A percentile compares a stretch with the other conserved stretches of the same genome.
These are phyloP conservation scores for Rhytidhysteron rufulum DNA, from an alignment of 2,329 filamentous ascomycete genomes.

Conservation along the genomic window DNA sequence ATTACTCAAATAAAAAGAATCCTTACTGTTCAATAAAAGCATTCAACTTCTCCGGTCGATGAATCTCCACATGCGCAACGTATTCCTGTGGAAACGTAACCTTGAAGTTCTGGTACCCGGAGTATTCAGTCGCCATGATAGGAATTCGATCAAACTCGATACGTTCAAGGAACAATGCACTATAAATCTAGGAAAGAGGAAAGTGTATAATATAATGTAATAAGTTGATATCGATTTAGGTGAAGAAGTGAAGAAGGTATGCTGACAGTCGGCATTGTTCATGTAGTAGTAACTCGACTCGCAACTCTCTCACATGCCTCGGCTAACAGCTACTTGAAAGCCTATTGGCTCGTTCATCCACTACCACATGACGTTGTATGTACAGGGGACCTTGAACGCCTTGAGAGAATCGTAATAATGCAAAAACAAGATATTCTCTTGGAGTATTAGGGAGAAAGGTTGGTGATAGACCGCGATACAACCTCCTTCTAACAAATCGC, in stretches of 20 bases:
- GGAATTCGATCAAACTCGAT: too few species aligned
- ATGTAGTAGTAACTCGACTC: background rate
- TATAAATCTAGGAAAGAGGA: too few species aligned
- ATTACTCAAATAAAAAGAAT: background rate
- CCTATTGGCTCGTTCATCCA: background rate
- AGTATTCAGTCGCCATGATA: constrained; percentile 30
- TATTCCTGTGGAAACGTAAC: constrained; percentile 67
- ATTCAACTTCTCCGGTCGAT: constrained; percentile 82
- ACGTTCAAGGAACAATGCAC: too few species aligned
- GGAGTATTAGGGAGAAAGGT: background rate
- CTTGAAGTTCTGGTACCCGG: constrained; percentile 63
- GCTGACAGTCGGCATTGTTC: background rate
- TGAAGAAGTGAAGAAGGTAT: background rate
- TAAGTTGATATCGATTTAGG: background rate
- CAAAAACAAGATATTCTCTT: background rate
- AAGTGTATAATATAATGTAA: background rate
- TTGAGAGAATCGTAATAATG: too few species aligned
- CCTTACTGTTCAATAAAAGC: constrained; percentile 68
- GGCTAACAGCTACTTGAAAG: background rate
- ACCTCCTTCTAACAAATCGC: background rate
- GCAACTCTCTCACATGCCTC: background rate
- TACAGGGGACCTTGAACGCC: background rate
- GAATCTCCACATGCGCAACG: constrained; percentile 90
- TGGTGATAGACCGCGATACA: background rate
- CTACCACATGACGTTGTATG: too few species aligned